These are phyloP conservation scores for Chytridium lagenaria DNA, from an alignment of 371 early-diverging fungal genomes.

Conservation along the genomic window DNA sequence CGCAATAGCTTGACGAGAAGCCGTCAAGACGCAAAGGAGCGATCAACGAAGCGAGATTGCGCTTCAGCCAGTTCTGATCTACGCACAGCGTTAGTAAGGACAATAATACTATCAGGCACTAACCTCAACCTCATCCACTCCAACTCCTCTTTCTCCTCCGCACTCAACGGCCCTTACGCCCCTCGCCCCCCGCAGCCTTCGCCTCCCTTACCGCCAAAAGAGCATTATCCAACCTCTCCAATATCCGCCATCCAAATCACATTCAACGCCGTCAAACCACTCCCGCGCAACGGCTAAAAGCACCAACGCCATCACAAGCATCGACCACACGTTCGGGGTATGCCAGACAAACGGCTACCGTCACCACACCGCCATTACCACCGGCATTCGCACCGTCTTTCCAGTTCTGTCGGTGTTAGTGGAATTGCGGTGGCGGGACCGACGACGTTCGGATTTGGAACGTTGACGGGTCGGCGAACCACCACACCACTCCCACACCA, in stretches of 20 bases:
- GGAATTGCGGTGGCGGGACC: not conserved
- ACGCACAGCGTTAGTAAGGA: not conserved
- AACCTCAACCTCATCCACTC: conserved; percentile 1
- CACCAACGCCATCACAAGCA: conserved; percentile 13
- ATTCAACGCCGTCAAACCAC: conserved; percentile 28
- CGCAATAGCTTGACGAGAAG: not conserved
- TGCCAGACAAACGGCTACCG: not conserved
- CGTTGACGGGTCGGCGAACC: not conserved
- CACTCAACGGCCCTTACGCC: not conserved
- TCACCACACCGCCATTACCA: conserved; percentile 5
- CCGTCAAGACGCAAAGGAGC: not conserved
- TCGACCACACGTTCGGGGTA: not conserved
- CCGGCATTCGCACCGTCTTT: not conserved
- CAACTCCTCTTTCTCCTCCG: not conserved
- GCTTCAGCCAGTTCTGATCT: conserved; percentile 1
- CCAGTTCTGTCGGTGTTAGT: not conserved
- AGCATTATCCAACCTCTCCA: conserved; percentile 24
- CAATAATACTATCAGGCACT: not conserved
- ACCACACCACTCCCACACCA: not conserved
- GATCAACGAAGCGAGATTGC: not conserved
- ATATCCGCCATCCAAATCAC: conserved; percentile 36
- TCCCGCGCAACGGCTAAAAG: conserved; percentile 23
- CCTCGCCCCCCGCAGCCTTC: not conserved
- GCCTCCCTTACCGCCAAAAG: conserved; percentile 26
- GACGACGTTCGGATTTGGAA: not conserved